Percentiles rank a stretch among this genome's conserved stretches.
These are phyloP conservation scores for Geotrichum cucujoidarum DNA, from an alignment of 1,139 yeast species.

Conservation along the genomic window DNA sequence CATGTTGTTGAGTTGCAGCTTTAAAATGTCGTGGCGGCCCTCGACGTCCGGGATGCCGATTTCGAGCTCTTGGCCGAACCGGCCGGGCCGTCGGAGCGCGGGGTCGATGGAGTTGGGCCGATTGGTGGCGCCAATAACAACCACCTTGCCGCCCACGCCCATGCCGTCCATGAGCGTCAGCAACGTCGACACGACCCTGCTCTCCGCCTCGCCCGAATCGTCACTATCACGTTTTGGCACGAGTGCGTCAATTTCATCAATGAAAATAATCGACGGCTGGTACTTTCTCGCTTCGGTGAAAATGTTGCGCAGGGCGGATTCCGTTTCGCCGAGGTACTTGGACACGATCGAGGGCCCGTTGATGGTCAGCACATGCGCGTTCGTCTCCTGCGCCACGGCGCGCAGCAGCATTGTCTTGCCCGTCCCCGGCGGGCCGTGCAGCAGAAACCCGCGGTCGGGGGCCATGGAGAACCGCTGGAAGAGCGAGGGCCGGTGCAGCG, in stretches of 20 bases:
- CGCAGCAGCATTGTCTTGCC: slow-evolving; percentile 89
- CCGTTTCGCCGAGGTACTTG: slow-evolving; percentile 91
- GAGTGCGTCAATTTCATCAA: slow-evolving; percentile 89
- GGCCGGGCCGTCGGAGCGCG: slow-evolving; percentile 95
- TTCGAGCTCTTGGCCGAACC: slow-evolving; percentile 98
- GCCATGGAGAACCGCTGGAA: slow-evolving; percentile 88
- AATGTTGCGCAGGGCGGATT: slow-evolving; percentile 69
- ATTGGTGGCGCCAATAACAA: slow-evolving; percentile 84
- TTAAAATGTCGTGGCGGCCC: slow-evolving; percentile 82
- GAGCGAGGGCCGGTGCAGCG: slow-evolving; percentile 69
- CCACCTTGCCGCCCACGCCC: slow-evolving; percentile 64
- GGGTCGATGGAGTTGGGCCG: slow-evolving; percentile 98
- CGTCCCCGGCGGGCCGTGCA: slow-evolving; percentile 94
- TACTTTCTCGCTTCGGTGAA: slow-evolving; percentile 78
- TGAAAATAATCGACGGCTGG: slow-evolving; percentile 81
- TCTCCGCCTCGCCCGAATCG: slow-evolving; percentile 84
- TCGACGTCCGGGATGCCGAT: slow-evolving; percentile 96
- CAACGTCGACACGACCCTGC: slow-evolving; percentile 83
- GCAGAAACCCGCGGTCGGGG: slow-evolving; percentile 74
- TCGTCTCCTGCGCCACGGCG: slow-evolving; percentile 66
- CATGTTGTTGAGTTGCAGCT: slow-evolving; percentile 59
- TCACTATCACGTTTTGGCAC: slow-evolving; percentile 80
- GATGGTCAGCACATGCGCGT: slow-evolving; percentile 76
- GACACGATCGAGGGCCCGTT: slow-evolving; percentile 92
- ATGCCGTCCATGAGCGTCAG: slow-evolving; percentile 87